These are phyloP conservation scores for Pseudogymnoascus sp. DNA, from an alignment of 2,329 filamentous ascomycete genomes.

Conservation along the genomic window DNA sequence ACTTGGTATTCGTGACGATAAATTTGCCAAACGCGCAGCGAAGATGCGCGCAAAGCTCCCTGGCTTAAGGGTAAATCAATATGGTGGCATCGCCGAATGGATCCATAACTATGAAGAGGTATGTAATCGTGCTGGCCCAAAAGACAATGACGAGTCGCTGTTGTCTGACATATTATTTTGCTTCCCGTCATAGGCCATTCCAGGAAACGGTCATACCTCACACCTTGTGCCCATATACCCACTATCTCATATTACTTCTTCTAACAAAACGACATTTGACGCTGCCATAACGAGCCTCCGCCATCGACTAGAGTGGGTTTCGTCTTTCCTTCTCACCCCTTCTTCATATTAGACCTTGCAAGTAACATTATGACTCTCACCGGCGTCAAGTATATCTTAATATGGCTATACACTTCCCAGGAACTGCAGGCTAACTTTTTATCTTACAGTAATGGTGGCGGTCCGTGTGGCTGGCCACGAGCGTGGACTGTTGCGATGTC, in stretches of 20 bases:
- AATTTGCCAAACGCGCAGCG: background rate
- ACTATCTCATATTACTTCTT: background rate
- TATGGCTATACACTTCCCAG: background rate
- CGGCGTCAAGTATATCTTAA: background rate
- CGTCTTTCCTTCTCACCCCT: background rate
- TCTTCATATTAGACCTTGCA: no score
- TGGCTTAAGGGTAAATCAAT: background rate
- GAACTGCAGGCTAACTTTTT: background rate
- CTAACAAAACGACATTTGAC: constrained; percentile 1
- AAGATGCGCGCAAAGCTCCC: background rate
- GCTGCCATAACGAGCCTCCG: background rate
- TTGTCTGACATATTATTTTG: constrained; percentile 17
- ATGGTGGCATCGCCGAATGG: constrained; percentile 9
- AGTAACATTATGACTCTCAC: no score
- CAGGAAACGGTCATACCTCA: background rate
- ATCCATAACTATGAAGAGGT: constrained; percentile 10
- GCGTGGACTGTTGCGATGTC: background rate
- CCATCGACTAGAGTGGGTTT: constrained; percentile 4
- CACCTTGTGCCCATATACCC: background rate
- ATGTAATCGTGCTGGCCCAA: background rate
- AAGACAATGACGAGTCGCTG: background rate
- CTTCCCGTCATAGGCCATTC: constrained; percentile 11
- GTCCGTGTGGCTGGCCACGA: background rate
- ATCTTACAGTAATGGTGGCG: background rate
- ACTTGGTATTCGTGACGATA: background rate